Percentiles rank a stretch among this genome's conserved stretches.
These are phyloP conservation scores for Hypoxylon crocopeplum DNA, from an alignment of 495 filamentous ascomycete species.

Conservation along the genomic window DNA sequence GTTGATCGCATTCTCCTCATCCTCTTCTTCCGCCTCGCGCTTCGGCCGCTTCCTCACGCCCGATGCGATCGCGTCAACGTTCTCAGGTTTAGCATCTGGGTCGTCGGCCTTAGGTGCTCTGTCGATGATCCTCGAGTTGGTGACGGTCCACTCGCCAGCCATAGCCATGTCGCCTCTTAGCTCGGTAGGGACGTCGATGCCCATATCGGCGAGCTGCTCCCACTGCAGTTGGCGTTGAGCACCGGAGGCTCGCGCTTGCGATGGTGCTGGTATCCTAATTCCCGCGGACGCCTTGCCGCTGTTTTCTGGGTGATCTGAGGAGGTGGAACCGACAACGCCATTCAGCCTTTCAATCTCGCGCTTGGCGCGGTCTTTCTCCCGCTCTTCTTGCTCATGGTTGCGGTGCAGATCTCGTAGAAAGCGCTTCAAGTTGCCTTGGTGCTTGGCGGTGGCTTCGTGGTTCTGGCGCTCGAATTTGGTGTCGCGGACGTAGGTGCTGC, in stretches of 20 bases:
- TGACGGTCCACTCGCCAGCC: conserved; percentile 88
- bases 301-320: conserved; percentile 24
- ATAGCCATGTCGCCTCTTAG: conserved; percentile 80
- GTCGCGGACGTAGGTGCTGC: conserved; percentile 88
- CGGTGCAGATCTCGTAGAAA: conserved; percentile 88
- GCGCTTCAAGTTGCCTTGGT: conserved; percentile 88
- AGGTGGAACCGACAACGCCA: conserved; percentile 66
- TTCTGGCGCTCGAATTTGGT: conserved; percentile 87
- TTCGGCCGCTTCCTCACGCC: conserved; percentile 74
- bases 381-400: conserved; percentile 75
- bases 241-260: conserved; percentile 51
- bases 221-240: conserved; percentile 84
- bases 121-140: conserved; percentile 59
- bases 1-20: conserved; percentile 66
- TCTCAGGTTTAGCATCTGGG: conserved; percentile 30
- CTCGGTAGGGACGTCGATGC: conserved; percentile 83
- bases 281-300: too few species aligned
- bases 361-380: conserved; percentile 81
- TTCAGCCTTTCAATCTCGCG: conserved; percentile 87
- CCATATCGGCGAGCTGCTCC: conserved; percentile 85
- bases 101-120: conserved; percentile 29
- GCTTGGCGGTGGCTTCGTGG: conserved; percentile 87
- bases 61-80: conserved; percentile 56
- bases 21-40: conserved; percentile 65
- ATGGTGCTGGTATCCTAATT: conserved; percentile 20